Conservation (phyloP, 306 rosid species). For the Amphicarpaea edgeworthii region DNA sequence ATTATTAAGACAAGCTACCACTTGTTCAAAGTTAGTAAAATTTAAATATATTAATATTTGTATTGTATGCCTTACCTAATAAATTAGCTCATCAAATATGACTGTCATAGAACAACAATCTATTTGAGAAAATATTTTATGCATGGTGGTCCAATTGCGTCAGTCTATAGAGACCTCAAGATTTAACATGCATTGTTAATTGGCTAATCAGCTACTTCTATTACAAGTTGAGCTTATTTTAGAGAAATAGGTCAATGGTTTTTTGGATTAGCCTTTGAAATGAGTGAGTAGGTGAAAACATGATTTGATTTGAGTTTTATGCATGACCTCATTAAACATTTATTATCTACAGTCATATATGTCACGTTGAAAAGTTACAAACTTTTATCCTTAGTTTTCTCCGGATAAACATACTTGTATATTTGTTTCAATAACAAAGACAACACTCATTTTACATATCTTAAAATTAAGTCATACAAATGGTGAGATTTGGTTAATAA, state of each 20-base stretch:
- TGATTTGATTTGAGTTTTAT: constrained; percentile 4
- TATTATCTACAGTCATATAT: neutral
- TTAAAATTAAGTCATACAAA: too few species aligned
- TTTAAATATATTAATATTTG: constrained; percentile 29
- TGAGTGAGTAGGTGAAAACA: constrained; percentile 15
- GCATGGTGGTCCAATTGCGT: constrained; percentile 45
- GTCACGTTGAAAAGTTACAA: too few species aligned
- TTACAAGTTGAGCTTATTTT: constrained; percentile 38
- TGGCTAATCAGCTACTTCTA: constrained; percentile 30
- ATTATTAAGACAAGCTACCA: too few species aligned
- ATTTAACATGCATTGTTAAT: constrained; percentile 8
- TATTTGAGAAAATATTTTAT: neutral
- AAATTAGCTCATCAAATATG: neutral
- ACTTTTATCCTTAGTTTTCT: too few species aligned
- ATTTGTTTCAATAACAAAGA: too few species aligned
- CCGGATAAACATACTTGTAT: too few species aligned
- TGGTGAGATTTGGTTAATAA: too few species aligned
- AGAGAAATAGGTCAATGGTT: constrained; percentile 45
- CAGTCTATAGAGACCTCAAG: constrained; percentile 17
- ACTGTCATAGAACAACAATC: neutral
- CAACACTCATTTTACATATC: too few species aligned
- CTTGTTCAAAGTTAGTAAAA: too few species aligned
- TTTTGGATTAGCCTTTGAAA: constrained; percentile 44
- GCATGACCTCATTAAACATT: neutral
- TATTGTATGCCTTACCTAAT: constrained; percentile 34